These are phyloP conservation scores for Ogataea salicorniae DNA, from an alignment of 805 yeast species.

Conservation along the genomic window DNA sequence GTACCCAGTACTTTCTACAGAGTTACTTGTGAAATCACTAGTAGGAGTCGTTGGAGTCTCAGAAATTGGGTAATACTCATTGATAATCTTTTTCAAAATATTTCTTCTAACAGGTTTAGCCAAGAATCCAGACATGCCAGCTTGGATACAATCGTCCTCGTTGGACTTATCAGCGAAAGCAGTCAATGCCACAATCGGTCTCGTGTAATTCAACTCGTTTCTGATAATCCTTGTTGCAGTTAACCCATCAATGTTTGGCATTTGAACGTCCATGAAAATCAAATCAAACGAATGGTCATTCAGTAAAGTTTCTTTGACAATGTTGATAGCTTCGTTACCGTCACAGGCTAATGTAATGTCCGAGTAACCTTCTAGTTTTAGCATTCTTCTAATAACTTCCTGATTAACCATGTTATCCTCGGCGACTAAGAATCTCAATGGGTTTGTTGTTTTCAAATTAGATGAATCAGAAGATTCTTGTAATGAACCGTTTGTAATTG, in stretches of 20 bases:
- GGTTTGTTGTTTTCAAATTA: not conserved
- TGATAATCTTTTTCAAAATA: constrained; percentile 54
- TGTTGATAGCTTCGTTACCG: constrained; percentile 82
- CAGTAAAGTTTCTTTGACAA: constrained; percentile 45
- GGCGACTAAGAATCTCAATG: constrained; percentile 63
- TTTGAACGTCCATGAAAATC: constrained; percentile 95
- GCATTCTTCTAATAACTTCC: constrained; percentile 87
- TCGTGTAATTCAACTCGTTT: constrained; percentile 48
- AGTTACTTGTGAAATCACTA: not conserved
- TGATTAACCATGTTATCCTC: constrained; percentile 94
- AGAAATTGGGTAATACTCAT: constrained; percentile 35
- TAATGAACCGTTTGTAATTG: not conserved
- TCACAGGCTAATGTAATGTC: constrained; percentile 78
- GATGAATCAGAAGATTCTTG: not conserved
- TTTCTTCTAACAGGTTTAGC: constrained; percentile 81
- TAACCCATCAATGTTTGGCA: constrained; percentile 92
- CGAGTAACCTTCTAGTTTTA: constrained; percentile 72
- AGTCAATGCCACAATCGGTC: constrained; percentile 89
- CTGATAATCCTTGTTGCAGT: constrained; percentile 76
- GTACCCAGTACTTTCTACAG: not conserved
- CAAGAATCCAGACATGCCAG: constrained; percentile 92
- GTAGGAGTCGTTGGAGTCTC: not conserved
- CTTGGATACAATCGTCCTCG: constrained; percentile 73
- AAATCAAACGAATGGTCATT: constrained; percentile 51
- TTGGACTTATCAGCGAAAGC: constrained; percentile 94